Base-by-base conservation (phyloP, 2,329 filamentous ascomycete species). In the Neurospora sp. region DNA sequence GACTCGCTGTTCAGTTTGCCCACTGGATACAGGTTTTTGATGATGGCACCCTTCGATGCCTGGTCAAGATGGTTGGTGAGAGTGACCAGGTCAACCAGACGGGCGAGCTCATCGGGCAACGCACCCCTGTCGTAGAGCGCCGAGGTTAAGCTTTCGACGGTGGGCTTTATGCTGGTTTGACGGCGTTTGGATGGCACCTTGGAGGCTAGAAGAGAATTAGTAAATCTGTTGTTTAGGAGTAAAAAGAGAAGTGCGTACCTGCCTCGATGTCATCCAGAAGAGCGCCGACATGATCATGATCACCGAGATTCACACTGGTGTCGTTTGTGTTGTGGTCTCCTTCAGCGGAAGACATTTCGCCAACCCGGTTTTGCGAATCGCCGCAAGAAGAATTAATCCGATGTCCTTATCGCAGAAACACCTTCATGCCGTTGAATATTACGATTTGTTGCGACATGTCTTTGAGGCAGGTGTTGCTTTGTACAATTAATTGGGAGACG, bases 21-120 rank as follows among this genome's bases (percentile, higher is more conserved):
- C n/a, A 86, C 84, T 1, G 93, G 93, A 78, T 95, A 96, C 67
- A 96, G 81, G 71, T 91, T 92, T 73, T 89, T 91, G 75, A 93
- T 80, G 67, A 96, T 82, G 38, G 84, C 86, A 15, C 86, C 89
- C 38, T 90, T 84, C 74, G 89, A 93, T 38, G 89, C 89, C 79
- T 96, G 93, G 78, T 96, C 92, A 28, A 97, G 85, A 74, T 90
- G 83, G 74, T 84, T 91, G 66, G 89, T 89, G 28, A 83, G 82
- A 23, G 89, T 90, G 73, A 93, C 80, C 70, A 95, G 82, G 70
- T 89, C 85, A 73, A 96, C 81, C 39, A 96, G 82, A 68, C 85
- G 83, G 69, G 84, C 81, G 67, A 96, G 83, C 38, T 86, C 84
- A 46, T 84, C 81, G 7, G 86, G 83, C 52, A 88, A 81, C 68